Base-by-base conservation (phyloP, 306 rosid species). In the Begonia loranthoides region DNA sequence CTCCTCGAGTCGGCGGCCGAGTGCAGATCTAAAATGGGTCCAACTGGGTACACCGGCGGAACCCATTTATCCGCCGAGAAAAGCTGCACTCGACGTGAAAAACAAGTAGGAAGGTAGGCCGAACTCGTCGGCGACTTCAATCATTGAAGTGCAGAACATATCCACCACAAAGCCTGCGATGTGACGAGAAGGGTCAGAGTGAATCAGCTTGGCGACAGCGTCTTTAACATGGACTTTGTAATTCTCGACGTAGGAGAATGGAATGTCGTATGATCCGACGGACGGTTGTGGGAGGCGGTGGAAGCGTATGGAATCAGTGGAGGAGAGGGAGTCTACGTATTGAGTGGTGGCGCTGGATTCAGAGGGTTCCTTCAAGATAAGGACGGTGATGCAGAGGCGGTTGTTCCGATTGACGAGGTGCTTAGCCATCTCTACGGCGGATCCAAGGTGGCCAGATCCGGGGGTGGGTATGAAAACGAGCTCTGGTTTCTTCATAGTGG, bases 321-420 rank as follows among this genome's bases (percentile, higher is more conserved):
- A 9, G 1, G 51, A 0, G 4, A 65, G 55, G n/a, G 72, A 55
- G 0, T 24, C 0, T 0, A 36, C 47, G 56, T 67, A 60, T 36
- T 60, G 15, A 10, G 45, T 5, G 12, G 0, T 15, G 3, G 22
- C 8, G 1, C 49, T 17, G 38, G 61, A 8, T 52, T 66, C 62
- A 1, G 1, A 11, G 12, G 71, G 69, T 0, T 45, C n/a, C 12
- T 58, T 66, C 41, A 67, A 55, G 67, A 81, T 21, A 13, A 81
- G 60, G 13, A 77, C 17, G 0, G 75, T 73, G 52, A 78, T 45
- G 17, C 15, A 61, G 45, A 78, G 58, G 3, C 61, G 66, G 45
- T 57, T 44, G 16, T 70, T 64, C 2, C 64, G 78, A 36, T 55
- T 8, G 2, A 68, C n/a, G 6, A 78, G 78, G 45, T 67, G 76